phyloP scores from a whole-genome alignment of 1,139 yeast genomes.

The Geotrichum phurueaensis region DNA sequence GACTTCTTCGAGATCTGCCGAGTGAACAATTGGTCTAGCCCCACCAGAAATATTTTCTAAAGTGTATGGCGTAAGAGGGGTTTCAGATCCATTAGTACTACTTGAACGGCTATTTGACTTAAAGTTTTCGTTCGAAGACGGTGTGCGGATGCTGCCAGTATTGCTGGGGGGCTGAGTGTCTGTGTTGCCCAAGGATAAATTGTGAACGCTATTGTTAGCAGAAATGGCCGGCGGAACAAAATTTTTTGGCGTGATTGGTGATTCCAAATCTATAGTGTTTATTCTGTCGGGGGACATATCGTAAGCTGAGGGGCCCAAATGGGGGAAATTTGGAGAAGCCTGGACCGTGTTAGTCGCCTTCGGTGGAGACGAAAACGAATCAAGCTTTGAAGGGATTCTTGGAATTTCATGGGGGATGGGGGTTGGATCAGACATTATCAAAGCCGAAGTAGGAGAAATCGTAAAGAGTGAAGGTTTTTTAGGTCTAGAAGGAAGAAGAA shows the following conservation, averaged over 20 bases:
- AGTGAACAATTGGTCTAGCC: constrained; percentile 41
- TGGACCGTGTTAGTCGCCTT: constrained; percentile 3
- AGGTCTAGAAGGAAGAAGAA: not conserved
- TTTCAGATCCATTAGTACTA: not conserved
- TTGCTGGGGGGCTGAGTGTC: not conserved
- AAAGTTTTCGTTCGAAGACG: not conserved
- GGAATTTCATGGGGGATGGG: constrained; percentile 18
- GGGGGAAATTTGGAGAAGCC: constrained; percentile 16
- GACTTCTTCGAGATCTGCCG: constrained; percentile 93
- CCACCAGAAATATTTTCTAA: constrained; percentile 19
- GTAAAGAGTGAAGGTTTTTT: not conserved
- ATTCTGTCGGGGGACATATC: constrained; percentile 18
- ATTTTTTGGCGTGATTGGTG: constrained; percentile 9
- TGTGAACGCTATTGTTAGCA: not conserved
- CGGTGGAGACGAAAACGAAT: not conserved
- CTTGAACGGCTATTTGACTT: not conserved
- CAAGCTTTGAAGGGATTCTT: constrained; percentile 16
- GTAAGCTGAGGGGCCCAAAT: constrained; percentile 16
- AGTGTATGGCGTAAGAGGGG: constrained; percentile 9
- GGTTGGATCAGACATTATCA: constrained; percentile 8
- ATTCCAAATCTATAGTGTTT: constrained; percentile 11
- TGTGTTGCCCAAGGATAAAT: not conserved
- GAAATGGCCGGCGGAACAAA: constrained; percentile 15
- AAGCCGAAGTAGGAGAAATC: not conserved
- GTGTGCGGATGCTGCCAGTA: not conserved